Percentiles rank a stretch among this genome's conserved stretches.
These are phyloP conservation scores for Acacia pycnantha DNA, from an alignment of 331 rosid species.

Conservation along the genomic window DNA sequence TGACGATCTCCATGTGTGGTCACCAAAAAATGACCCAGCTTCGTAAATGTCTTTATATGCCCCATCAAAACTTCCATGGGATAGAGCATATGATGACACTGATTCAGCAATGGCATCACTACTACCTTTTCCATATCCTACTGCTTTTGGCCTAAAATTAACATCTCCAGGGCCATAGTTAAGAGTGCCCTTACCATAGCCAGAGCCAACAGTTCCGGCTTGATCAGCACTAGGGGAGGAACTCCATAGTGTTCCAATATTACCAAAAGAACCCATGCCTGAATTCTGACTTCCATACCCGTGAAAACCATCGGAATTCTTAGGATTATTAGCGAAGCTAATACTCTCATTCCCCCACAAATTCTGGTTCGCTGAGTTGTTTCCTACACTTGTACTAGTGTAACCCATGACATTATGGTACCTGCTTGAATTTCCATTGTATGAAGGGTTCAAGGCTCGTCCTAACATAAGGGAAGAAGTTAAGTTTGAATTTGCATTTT, in stretches of 20 bases:
- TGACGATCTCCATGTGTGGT: constrained; percentile 58
- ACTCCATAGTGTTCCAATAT: constrained; percentile 65
- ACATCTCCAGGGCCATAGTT: constrained; percentile 49
- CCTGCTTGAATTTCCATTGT: constrained; percentile 57
- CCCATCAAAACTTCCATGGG: constrained; percentile 42
- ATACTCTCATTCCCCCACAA: constrained; percentile 62
- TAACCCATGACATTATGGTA: constrained; percentile 44
- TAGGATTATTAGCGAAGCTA: constrained; percentile 41
- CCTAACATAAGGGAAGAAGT: constrained; percentile 49
- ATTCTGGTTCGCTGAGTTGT: constrained; percentile 48
- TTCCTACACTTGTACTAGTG: constrained; percentile 41
- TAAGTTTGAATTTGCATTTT: constrained; percentile 51
- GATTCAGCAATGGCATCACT: constrained; percentile 42
- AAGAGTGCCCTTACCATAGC: constrained; percentile 44
- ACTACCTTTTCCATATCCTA: constrained; percentile 61
- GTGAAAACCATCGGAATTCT: constrained; percentile 41
- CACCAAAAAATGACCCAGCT: constrained; percentile 46
- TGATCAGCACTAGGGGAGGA: constrained; percentile 51
- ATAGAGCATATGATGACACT: constrained; percentile 41
- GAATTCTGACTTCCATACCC: constrained; percentile 58
- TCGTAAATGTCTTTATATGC: constrained; percentile 39
- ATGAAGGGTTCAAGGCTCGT: constrained; percentile 49
- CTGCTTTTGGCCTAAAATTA: constrained; percentile 46
- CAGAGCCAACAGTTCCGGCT: constrained; percentile 49
- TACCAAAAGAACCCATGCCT: constrained; percentile 52